These are phyloP conservation scores for Boechera divaricarpa DNA, from an alignment of 345 rosid genomes.

Conservation along the genomic window DNA sequence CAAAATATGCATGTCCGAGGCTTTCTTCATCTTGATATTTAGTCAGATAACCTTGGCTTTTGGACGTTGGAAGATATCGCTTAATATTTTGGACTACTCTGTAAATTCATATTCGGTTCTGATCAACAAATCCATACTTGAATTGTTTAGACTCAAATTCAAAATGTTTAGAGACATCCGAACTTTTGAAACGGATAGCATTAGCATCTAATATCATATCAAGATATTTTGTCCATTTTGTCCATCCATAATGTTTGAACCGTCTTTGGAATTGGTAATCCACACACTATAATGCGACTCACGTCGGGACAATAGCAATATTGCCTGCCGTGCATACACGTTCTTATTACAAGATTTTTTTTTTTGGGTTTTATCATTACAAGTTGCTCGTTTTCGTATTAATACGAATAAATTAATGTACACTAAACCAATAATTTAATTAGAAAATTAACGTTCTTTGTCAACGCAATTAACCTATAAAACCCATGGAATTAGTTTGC, in stretches of 20 bases:
- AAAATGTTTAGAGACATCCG: background rate
- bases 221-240: background rate
- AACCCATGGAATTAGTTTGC: conserved; percentile 19
- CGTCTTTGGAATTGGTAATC: conserved; percentile 36
- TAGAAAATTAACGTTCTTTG: background rate
- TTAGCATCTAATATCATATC: background rate
- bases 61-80: too few species aligned
- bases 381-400: conserved; percentile 19
- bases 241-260: background rate
- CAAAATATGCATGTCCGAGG: background rate
- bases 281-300: conserved; percentile 38
- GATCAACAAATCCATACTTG: background rate
- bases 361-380: background rate
- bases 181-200: background rate
- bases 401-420: background rate
- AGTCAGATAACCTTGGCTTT: background rate
- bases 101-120: background rate
- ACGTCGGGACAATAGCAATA: conserved; percentile 37
- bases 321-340: conserved; percentile 43
- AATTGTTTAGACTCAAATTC: background rate
- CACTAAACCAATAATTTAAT: conserved; percentile 20
- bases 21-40: background rate
- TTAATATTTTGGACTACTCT: background rate
- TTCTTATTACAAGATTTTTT: conserved; percentile 4
- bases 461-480: conserved; percentile 35